Evolutionary conservation across 2,329 filamentous ascomycete genomes (phyloP), one percentile per base, ranked within the genome.

Genomic region (Aureobasidium namibiae): DNA sequence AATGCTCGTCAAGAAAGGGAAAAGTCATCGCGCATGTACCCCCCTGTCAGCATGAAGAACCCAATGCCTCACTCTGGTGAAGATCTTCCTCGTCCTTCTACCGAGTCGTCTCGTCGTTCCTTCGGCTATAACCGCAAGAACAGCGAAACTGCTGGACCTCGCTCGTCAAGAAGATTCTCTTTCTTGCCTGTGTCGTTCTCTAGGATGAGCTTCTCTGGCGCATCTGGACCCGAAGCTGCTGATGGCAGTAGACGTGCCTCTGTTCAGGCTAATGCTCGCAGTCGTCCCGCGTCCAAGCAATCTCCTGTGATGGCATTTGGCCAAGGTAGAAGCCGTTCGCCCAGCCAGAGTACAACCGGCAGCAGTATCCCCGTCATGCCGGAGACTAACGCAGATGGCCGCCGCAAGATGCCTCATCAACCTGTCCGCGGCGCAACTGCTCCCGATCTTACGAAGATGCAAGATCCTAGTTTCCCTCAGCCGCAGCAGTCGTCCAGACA

Each of bases 31-130:
- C 86, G 84, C 70, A 86, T 82, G 63, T 95, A 96, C 68, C 92
- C 92, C 59, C 92, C 92, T 4, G 88, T 92, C 49, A 96, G 91
- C 76, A 95, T 96, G 90, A 83, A 87, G 62, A 87, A 87, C 63
- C 78, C 84, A 1, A 83, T 88, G 72, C 77, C 83, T 6, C 80
- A 80, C 49, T 62, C 60, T 33, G 62, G 63, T 29, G 73, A 84
- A 80, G 73, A 78, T 68, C 76, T 75, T 46, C 71, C 75, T 24
- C 69, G 78, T 45, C 73, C 73, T 34, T 80, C 77, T n/a, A 76
- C 70, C 39, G 78, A 80, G 33, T 78, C 75, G 3, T 73, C 72
- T 45, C 73, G 78, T 44, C 75, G 77, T 10, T 80, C 77, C 5
- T 80, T 80, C 66, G 74, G 73, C 50, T 80, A 80, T 65, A 73